phyloP scores from a whole-genome alignment of 257 asterid genomes.

The Marsdenia floribunda region DNA sequence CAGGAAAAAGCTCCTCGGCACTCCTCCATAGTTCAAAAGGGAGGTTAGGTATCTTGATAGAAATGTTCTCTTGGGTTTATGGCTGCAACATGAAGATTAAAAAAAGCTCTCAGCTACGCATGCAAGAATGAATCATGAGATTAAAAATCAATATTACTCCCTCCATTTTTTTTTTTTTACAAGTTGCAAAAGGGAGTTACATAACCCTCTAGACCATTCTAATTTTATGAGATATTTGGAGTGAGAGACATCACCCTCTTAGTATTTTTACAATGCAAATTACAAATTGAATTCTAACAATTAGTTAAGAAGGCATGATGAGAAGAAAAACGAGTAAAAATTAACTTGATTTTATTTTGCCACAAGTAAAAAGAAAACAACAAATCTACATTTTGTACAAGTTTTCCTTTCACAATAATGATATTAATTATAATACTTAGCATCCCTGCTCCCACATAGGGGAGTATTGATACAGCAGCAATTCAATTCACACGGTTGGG shows the following conservation, averaged over 20 bases:
- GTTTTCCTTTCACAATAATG: no score
- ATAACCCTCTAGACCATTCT: not conserved
- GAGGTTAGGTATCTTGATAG: conserved; percentile 68
- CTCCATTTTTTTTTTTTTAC: not conserved
- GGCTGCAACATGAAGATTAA: conserved; percentile 40
- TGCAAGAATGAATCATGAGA: not conserved
- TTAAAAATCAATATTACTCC: not conserved
- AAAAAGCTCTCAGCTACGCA: not conserved
- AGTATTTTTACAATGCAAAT: not conserved
- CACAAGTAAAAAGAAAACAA: not conserved
- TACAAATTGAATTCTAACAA: not conserved
- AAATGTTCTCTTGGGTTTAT: conserved; percentile 43
- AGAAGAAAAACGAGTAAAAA: not conserved
- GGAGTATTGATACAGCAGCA: no score
- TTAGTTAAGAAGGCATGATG: not conserved
- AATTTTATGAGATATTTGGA: not conserved
- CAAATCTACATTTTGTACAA: no score
- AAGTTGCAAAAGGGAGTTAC: not conserved
- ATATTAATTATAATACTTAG: no score
- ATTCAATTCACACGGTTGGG: not conserved
- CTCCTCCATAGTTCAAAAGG: conserved; percentile 70
- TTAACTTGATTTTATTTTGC: not conserved
- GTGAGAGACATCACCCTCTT: not conserved
- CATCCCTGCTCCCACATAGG: no score
- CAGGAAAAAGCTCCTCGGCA: conserved; percentile 53